Base-by-base conservation (phyloP, 148 eudicot genomes). In the Heliosperma pusillum region DNA sequence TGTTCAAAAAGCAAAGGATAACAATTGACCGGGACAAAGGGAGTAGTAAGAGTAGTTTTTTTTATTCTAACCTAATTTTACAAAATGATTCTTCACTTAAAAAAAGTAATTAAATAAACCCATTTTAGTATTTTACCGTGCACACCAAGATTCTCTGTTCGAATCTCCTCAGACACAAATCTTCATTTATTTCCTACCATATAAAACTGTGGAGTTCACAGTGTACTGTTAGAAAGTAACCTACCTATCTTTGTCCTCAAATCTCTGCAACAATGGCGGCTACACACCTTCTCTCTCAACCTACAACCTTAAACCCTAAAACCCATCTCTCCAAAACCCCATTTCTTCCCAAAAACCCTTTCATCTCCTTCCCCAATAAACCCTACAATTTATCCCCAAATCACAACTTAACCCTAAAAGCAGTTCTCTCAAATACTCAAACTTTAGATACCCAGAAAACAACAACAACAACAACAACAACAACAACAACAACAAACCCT, bases 251-350 rank as follows among this genome's bases (percentile, higher is more conserved):
- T 19, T 64, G 36, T 27, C 68, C 29, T 64, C n/a, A 64, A 64
- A 64, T 33, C 20, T 25, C 65, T 60, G 27, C 65, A 60, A 60
- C 65, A 24, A 60, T 60, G 65, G 29, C 65, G 29, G 65, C 65
- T 24, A 60, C 65, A 24, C 29, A 60, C 29, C 16, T 60, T 25
- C 65, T 60, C 65, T 60, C 65, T 22, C 65, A 25, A 25, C 33
- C 65, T 4, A 60, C 65, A 24, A 10, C 30, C 29, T 11, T 60
- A 60, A 60, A 60, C 65, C 65, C 65, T 60, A 60, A 24, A 60
- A 60, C 65, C 65, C 65, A 21, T 21, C 12, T 27, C 68, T 36
- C 42, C 12, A 64, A 64, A 64, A 15, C 68, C 68, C 42, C 10
- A 17, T 64, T 64, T 64, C 68, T 64, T 15, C 68, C 68, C 13